These are phyloP conservation scores for Pterocarpus santalinus DNA, from an alignment of 306 rosid species.

Conservation along the genomic window DNA sequence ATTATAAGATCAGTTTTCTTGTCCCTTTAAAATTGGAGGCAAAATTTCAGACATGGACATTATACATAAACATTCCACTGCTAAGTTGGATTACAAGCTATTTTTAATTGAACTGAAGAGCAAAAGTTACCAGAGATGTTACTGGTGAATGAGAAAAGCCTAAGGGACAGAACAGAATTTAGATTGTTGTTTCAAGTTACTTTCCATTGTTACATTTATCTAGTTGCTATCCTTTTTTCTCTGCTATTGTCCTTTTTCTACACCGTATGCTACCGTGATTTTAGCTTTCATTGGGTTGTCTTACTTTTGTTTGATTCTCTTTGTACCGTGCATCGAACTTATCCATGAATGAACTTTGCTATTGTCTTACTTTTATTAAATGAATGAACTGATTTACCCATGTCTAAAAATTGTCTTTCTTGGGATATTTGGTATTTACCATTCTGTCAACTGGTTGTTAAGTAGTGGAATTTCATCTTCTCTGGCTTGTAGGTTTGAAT, in stretches of 20 bases:
- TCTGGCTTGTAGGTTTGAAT: slow-evolving; percentile 48
- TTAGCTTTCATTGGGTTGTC: not conserved
- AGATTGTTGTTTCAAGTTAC: slow-evolving; percentile 18
- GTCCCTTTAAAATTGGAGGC: not conserved
- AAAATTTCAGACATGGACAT: not conserved
- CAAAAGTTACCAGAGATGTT: not conserved
- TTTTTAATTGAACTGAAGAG: not conserved
- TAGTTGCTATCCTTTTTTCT: slow-evolving; percentile 1
- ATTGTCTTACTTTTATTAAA: not conserved
- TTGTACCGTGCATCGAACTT: not conserved
- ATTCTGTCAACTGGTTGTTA: slow-evolving; percentile 11
- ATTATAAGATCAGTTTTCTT: not conserved
- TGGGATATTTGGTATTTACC: not conserved
- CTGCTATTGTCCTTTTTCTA: not conserved
- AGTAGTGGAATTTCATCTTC: slow-evolving; percentile 36
- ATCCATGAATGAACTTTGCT: too few relatives aligned
- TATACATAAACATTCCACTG: not conserved
- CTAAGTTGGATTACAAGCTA: not conserved
- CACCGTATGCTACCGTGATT: not conserved
- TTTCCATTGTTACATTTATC: not conserved
- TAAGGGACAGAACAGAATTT: slow-evolving; percentile 1
- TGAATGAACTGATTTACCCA: slow-evolving; percentile 2
- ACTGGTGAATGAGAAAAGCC: not conserved
- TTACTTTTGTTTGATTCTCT: slow-evolving; percentile 14
- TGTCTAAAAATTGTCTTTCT: slow-evolving; percentile 7